phyloP scores from a whole-genome alignment of 768 basidiomycete genomes.

The Naganishia vishniacii region DNA sequence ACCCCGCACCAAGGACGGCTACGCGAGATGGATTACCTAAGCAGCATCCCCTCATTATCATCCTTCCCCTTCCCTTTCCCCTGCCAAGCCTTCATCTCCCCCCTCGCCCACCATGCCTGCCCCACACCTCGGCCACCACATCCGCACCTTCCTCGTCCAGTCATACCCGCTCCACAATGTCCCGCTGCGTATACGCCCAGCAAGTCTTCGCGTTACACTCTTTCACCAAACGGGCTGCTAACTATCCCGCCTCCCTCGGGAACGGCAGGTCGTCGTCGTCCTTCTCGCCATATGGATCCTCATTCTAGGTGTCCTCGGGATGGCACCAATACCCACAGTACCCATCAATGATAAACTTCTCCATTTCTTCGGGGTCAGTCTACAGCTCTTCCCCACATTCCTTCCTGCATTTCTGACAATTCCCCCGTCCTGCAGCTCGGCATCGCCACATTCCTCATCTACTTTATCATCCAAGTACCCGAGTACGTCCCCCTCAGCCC shows the following conservation, averaged over 20 bases:
- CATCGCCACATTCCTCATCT: constrained; percentile 44
- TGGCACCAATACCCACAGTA: constrained; percentile 41
- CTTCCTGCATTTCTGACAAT: neutral
- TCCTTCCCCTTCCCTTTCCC: too few relatives aligned
- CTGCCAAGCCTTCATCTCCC: neutral
- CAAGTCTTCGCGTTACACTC: too few relatives aligned
- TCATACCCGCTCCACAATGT: constrained; percentile 37
- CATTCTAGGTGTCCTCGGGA: constrained; percentile 40
- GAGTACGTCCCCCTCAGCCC: constrained; percentile 34
- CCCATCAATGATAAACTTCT: constrained; percentile 47
- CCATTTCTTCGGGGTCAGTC: constrained; percentile 47
- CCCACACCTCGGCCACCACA: neutral
- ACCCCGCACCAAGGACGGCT: too few relatives aligned
- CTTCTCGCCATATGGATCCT: constrained; percentile 42
- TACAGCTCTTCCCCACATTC: too few relatives aligned
- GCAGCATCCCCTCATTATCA: too few relatives aligned
- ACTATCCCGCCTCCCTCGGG: too few relatives aligned
- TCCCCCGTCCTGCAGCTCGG: constrained; percentile 28
- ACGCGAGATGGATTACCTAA: too few relatives aligned
- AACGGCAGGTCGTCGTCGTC: constrained; percentile 44
- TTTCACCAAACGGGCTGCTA: neutral
- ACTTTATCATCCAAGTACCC: constrained; percentile 47
- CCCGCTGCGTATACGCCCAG: constrained; percentile 43
- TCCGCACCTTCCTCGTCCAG: constrained; percentile 4
- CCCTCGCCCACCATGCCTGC: neutral